A percentile compares a stretch with the other conserved stretches of the same genome.
Conservation (phyloP, 2,329 filamentous ascomycete species). For the Periconia macrospinosa region DNA sequence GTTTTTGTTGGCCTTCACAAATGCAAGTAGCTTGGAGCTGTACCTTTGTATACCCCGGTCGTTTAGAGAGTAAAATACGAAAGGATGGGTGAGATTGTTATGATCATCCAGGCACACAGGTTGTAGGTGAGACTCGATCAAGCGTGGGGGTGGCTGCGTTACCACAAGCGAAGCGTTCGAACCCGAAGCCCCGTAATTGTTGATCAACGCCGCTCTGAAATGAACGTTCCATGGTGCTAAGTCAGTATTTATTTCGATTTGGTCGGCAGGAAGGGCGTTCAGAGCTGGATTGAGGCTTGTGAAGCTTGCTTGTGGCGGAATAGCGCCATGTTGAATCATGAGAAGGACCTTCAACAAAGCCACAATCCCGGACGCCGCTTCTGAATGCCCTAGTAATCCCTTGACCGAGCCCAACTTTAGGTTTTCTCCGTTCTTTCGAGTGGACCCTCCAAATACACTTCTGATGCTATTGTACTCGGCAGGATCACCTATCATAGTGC, state of each 20-base stretch:
- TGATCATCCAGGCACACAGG: too few species aligned
- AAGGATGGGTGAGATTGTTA: too few species aligned
- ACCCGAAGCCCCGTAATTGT: constrained; percentile 27
- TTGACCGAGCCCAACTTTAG: constrained; percentile 35
- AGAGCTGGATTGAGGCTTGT: constrained; percentile 22
- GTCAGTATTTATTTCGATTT: constrained; percentile 12
- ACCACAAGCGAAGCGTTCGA: constrained; percentile 20
- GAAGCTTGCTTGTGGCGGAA: neutral
- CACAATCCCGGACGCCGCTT: constrained; percentile 34
- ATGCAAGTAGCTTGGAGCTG: too few species aligned
- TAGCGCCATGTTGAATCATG: too few species aligned
- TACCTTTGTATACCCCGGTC: too few species aligned
- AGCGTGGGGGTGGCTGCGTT: constrained; percentile 1
- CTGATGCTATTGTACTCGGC: constrained; percentile 21
- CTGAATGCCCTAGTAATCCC: constrained; percentile 39
- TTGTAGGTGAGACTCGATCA: too few species aligned
- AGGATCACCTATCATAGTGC: constrained; percentile 30
- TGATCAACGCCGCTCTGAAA: constrained; percentile 15
- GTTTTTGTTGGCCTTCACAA: too few species aligned
- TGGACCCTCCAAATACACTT: constrained; percentile 13
- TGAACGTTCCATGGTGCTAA: constrained; percentile 11
- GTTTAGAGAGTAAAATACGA: neutral
- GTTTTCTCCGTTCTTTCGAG: neutral
- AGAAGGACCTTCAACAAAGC: constrained; percentile 28
- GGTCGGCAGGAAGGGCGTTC: constrained; percentile 2